A percentile compares a stretch with the other conserved stretches of the same genome.
phyloP scores from a whole-genome alignment of 768 basidiomycete species.

The Epithele typhae region DNA sequence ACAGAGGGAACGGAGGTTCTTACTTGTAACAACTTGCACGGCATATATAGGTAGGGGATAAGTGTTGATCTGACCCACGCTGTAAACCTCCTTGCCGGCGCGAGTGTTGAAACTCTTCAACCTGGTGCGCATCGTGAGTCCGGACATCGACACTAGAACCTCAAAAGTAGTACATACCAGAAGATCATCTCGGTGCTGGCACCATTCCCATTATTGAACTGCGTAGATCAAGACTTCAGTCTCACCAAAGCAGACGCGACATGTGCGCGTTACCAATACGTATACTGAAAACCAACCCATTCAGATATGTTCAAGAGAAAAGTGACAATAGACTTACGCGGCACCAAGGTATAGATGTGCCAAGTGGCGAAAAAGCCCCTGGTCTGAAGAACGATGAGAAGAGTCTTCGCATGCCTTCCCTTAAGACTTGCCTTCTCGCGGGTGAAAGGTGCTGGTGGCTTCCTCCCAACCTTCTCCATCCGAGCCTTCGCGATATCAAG shows the following conservation, averaged over 20 bases:
- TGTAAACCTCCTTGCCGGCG: conserved; percentile 28
- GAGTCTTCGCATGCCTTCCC: too few relatives aligned
- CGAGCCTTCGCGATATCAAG: conserved; percentile 29
- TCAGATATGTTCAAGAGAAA: too few relatives aligned
- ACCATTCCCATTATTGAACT: conserved; percentile 34
- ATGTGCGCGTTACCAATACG: conserved; percentile 19
- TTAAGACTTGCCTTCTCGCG: conserved; percentile 24
- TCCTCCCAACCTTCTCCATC: conserved; percentile 31
- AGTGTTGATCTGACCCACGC: conserved; percentile 34
- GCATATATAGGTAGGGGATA: conserved; percentile 34
- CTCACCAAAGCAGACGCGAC: too few relatives aligned
- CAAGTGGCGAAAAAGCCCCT: conserved; percentile 34
- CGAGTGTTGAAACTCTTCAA: conserved; percentile 36
- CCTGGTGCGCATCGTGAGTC: too few relatives aligned
- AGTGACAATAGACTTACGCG: conserved; percentile 22
- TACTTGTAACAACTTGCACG: conserved; percentile 31
- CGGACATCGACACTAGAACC: too few relatives aligned
- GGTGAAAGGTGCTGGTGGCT: conserved; percentile 31
- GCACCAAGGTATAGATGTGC: conserved; percentile 32
- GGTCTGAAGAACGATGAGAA: conserved; percentile 16
- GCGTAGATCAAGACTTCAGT: too few relatives aligned
- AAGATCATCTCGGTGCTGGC: conserved; percentile 33
- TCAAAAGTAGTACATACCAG: too few relatives aligned
- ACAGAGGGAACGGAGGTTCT: too few relatives aligned
- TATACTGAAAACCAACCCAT: conserved; percentile 19